Evolutionary conservation across 2,329 filamentous ascomycete genomes (phyloP), one percentile per base, ranked within the genome.

Genomic region (Microdochium trichocladiopsis): DNA sequence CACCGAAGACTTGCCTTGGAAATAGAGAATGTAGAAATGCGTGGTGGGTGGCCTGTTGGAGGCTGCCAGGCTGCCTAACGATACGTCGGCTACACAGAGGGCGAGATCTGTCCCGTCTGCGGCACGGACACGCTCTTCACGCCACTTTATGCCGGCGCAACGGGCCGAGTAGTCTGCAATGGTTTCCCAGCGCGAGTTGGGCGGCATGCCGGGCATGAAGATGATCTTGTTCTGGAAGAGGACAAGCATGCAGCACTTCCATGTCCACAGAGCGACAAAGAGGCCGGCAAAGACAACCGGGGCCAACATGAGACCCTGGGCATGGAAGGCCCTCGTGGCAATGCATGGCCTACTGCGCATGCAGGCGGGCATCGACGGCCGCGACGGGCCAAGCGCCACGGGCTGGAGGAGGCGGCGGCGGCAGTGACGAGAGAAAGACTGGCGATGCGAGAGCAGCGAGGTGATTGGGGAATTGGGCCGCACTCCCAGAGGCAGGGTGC

Each of bases 221-320:
- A 92, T 87, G 63, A 92, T 89, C 63, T 86, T 86, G 62, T 92
- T 89, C 68, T 92, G 88, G 63, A 91, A 87, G 4, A 87, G 59
- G 25, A 93, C 74, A 70, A 91, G 82, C 83, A 90, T 88, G 51
- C 83, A 67, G 62, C 87, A 90, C 63, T 85, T 84, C 75, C 79
- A 83, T 2, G 69, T 72, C 77, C 78, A 92, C 14, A 92, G 71
- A 3, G 76, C 76, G 18, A 88, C 60, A 3, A 88, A 73, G 33
- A 92, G 73, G 1, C 85, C 83, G 14, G 73, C 65, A 61, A 90
- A 91, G 45, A 89, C 72, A 6, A 79, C 62, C 0, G 88, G 88
- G 8, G 87, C 84, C 3, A 86, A 68, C n/a, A 88, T 66, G 12
- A 79, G 57, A 16, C 72, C 61, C 50, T 69, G 61, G 51, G 68